Evolutionary conservation across 202 grass and related monocot genomes (phyloP), one percentile per base, ranked within the genome.

Genomic region (Digitaria exilis): DNA sequence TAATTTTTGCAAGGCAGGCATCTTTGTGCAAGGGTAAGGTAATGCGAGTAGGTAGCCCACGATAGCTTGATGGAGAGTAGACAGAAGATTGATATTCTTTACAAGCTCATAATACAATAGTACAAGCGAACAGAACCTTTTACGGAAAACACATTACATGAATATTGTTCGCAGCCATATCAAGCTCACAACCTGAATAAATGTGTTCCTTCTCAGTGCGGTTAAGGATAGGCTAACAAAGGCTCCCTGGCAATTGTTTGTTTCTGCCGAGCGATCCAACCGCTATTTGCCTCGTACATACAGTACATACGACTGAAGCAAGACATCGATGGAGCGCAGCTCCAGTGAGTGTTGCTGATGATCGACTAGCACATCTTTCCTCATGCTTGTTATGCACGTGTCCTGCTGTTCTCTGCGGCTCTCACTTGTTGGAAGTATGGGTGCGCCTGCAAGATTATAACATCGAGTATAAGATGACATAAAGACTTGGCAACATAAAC

Each of bases 351-450:
- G 22, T n/a, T 65, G 57, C 13, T 55, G 44, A 72, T 51, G 21
- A 52, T 25, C 19, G 7, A 42, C 74, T 60, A 45, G 67, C 48
- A 54, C 25, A 25, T 22, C 19, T 60, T 50, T 21, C 29, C 31
- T 4, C 9, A 48, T 77, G 79, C 41, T 82, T 70, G 84, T 30
- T 87, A 83, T 6, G 76, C 55, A 6, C 88, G 92, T 4, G 70
- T 90, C 69, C 95, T 97, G 81, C 89, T 97, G 58, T 93, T 90
- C 76, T 97, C 95, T 41, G 92, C 95, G 16, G 95, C 92, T 75
- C 90, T 92, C 68, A 97, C 95, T 79, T 87, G 95, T 77, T 91
- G 80, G 39, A 97, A 97, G 85, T 95, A 97, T 22, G 95, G 84
- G 84, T 95, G 95, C 57, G 85, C 84, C 92, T 97, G 80, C 81